These are phyloP conservation scores for Spizellomyces sp. DNA, from an alignment of 192 early-diverging fungal species.

Conservation along the genomic window DNA sequence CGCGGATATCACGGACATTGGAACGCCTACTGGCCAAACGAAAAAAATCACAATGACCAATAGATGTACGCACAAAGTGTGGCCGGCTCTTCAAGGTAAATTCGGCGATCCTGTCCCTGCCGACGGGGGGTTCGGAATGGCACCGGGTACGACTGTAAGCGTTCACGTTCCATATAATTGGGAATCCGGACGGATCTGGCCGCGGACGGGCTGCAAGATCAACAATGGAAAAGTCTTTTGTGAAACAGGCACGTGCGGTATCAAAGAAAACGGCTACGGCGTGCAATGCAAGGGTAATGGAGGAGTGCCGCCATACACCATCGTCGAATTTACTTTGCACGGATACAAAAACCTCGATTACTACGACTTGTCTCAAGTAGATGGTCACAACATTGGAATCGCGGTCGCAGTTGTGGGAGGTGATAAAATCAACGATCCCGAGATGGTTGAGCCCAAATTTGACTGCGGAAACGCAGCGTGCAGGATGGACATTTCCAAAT, in stretches of 20 bases:
- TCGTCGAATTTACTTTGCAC: slow-evolving; percentile 38
- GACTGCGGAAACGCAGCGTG: slow-evolving; percentile 21
- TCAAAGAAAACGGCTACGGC: slow-evolving; percentile 20
- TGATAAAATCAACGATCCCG: slow-evolving; percentile 11
- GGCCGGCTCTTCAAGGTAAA: slow-evolving; percentile 18
- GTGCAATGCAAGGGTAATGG: slow-evolving; percentile 28
- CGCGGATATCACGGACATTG: too few relatives aligned
- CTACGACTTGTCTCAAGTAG: slow-evolving; percentile 38
- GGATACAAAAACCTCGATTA: slow-evolving; percentile 19
- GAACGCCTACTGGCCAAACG: too few relatives aligned
- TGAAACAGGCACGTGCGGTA: slow-evolving; percentile 30
- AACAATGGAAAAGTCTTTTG: slow-evolving; percentile 26
- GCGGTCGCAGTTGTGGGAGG: slow-evolving; percentile 7
- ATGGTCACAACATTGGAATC: slow-evolving; percentile 33
- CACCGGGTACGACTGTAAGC: slow-evolving; percentile 1
- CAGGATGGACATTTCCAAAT: slow-evolving; percentile 16
- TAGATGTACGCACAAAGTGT: slow-evolving; percentile 19
- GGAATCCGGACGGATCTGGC: slow-evolving; percentile 27
- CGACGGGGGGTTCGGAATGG: slow-evolving; percentile 21
- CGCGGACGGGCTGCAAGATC: slow-evolving; percentile 18
- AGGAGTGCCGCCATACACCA: slow-evolving; percentile 23
- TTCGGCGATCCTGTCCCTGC: not conserved
- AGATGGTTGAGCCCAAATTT: not conserved
- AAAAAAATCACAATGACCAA: slow-evolving; percentile 11
- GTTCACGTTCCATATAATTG: slow-evolving; percentile 8